These are phyloP conservation scores for Scenedesmus sp. DNA, from an alignment of 163 green algal genomes.

Conservation along the genomic window DNA sequence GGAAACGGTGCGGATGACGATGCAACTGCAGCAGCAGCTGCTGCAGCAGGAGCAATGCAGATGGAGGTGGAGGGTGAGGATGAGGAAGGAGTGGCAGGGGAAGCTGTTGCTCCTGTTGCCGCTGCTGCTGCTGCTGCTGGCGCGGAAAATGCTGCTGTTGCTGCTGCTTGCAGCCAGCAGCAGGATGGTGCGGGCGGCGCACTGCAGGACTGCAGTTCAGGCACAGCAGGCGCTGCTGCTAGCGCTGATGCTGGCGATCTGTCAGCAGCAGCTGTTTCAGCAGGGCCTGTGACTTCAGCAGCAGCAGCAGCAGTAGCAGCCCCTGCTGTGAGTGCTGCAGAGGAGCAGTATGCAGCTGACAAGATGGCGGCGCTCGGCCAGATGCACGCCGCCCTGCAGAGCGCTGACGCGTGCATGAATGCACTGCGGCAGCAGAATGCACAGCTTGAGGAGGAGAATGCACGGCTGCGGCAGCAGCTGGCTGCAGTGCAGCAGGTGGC, in stretches of 20 bases:
- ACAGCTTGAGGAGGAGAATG: not conserved
- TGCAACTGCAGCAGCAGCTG: not conserved
- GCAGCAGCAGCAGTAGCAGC: not conserved
- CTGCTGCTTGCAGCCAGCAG: not conserved
- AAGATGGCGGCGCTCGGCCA: not conserved
- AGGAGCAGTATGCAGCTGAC: not conserved
- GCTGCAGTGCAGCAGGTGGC: not conserved
- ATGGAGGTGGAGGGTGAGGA: too few relatives aligned
- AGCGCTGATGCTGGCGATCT: not conserved
- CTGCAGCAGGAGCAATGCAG: not conserved
- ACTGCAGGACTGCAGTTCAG: not conserved
- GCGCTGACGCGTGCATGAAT: not conserved
- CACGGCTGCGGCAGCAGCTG: conserved; percentile 2
- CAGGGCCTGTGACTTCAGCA: not conserved
- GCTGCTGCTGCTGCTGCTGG: not conserved
- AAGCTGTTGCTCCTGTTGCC: too few relatives aligned
- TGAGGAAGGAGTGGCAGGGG: not conserved
- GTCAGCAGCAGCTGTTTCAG: not conserved
- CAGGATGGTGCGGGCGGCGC: not conserved
- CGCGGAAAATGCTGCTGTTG: not conserved
- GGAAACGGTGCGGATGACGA: not conserved
- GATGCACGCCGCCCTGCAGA: not conserved
- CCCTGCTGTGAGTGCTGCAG: not conserved
- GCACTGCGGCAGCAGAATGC: not conserved
- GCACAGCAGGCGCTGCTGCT: not conserved